phyloP scores from a whole-genome alignment of 306 rosid genomes.

The Rubus parviflorus region DNA sequence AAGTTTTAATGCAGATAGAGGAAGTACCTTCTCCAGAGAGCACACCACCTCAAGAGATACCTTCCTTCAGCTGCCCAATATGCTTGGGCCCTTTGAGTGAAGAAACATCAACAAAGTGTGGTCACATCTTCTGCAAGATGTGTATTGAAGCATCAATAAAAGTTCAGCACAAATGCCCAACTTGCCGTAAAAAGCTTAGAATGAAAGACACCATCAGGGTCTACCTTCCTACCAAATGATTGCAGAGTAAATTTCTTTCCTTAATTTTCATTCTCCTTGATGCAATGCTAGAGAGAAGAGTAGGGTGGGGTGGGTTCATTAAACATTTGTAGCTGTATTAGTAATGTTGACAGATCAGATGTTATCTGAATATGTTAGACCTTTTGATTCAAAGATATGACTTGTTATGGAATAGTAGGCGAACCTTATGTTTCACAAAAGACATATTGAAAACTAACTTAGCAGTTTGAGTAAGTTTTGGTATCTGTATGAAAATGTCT shows the following conservation, averaged over 20 bases:
- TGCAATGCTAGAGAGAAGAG: neutral
- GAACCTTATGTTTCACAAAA: neutral
- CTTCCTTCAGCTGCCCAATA: constrained; percentile 43
- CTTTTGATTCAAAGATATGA: neutral
- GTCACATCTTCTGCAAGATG: constrained; percentile 56
- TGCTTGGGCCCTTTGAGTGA: constrained; percentile 43
- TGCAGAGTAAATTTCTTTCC: constrained; percentile 15
- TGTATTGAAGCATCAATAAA: constrained; percentile 45
- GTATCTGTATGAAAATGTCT: neutral
- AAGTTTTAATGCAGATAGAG: constrained; percentile 22
- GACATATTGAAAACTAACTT: neutral
- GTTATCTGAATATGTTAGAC: neutral
- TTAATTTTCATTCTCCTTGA: neutral
- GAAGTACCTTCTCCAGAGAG: constrained; percentile 18
- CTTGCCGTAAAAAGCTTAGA: constrained; percentile 35
- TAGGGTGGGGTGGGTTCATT: neutral
- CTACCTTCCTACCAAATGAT: constrained; percentile 33
- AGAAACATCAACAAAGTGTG: constrained; percentile 52
- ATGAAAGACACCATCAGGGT: constrained; percentile 37
- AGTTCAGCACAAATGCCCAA: constrained; percentile 43
- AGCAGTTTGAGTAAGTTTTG: neutral
- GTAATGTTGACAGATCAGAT: neutral
- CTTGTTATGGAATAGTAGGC: neutral
- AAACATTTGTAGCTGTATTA: neutral
- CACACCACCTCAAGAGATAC: constrained; percentile 13